phyloP scores from a whole-genome alignment of 352 stramenopile genomes.

The Phytophthora citrophthora region DNA sequence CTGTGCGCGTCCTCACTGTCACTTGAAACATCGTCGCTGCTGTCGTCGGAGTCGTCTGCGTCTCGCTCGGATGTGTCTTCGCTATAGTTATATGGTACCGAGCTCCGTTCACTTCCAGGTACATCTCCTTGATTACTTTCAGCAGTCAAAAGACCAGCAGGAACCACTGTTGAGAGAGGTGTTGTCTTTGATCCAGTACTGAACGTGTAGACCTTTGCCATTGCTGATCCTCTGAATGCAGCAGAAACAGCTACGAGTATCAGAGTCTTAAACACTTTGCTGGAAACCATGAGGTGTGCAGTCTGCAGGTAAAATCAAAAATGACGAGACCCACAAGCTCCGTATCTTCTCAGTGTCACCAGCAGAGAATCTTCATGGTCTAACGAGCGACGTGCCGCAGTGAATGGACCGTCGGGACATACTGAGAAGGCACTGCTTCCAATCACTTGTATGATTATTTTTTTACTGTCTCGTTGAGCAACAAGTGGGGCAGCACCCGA shows the following conservation, averaged over 20 bases:
- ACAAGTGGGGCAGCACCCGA: neutral
- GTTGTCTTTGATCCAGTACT: neutral
- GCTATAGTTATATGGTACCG: neutral
- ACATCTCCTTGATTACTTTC: neutral
- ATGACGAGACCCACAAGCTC: slow-evolving; percentile 4
- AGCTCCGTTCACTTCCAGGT: neutral
- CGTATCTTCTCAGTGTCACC: no score
- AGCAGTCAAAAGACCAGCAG: neutral
- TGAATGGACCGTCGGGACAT: neutral
- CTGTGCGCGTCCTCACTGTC: slow-evolving; percentile 8
- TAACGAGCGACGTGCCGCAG: slow-evolving; percentile 1
- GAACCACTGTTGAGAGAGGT: neutral
- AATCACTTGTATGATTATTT: slow-evolving; percentile 36
- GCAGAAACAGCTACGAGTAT: slow-evolving; percentile 6
- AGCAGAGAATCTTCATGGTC: neutral
- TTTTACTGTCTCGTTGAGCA: slow-evolving; percentile 8
- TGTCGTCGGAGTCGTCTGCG: slow-evolving; percentile 9
- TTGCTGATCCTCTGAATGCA: neutral
- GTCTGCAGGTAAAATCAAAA: slow-evolving; percentile 4
- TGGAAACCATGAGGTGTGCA: neutral
- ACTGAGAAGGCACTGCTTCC: slow-evolving; percentile 24
- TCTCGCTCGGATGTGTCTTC: slow-evolving; percentile 3
- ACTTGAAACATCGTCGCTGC: neutral
- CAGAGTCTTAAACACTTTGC: slow-evolving; percentile 4
- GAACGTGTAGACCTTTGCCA: slow-evolving; percentile 8